Evolutionary conservation across 345 rosid genomes (phyloP), one percentile per base, ranked within the genome.

Genomic region (Geranium brycei): DNA sequence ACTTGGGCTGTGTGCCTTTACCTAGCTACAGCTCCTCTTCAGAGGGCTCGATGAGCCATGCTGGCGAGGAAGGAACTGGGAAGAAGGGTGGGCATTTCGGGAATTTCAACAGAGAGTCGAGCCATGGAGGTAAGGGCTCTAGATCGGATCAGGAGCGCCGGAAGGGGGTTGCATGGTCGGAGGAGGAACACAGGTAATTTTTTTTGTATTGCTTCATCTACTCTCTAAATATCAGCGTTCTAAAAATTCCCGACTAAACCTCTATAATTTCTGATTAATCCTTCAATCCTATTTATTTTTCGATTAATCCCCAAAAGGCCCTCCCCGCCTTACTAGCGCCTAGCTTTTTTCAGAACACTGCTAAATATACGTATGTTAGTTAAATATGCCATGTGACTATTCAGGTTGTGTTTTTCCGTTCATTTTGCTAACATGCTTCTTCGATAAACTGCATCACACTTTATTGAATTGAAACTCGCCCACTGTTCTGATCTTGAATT

Each of bases 91-190:
- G 80, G 64, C 83, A 81, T 66, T 69, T 64, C 28, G 85, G 86
- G 69, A 73, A 85, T 62, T 67, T 68, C 64, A 77, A 73, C 58
- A 68, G 81, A 13, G 92, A 90, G 58, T 77, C 91, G 59, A 81
- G 75, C 73, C 95, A 90, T 41, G 96, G 86, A 63, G 81, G 78
- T 71, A 93, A 88, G 79, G 75, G 69, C 73, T 84, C 92, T n/a
- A 88, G 86, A 71, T 72, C 91, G 19, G 99, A 90, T 74, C 97
- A 90, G 79, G 99, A 93, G 74, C 89, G 96, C 3, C 85, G 99
- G 17, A 93, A 90, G 75, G 97, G 99, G 64, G 85, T 87, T 78
- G 96, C 97, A 53, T 93, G 99, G 99, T 86, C 99, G 1, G 99
- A 90, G 78, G 97, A 90, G 53, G 99, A 93, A 56, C 96, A 89